phyloP scores from a whole-genome alignment of 176 grass and related monocot genomes.

The Leersia perrieri region DNA sequence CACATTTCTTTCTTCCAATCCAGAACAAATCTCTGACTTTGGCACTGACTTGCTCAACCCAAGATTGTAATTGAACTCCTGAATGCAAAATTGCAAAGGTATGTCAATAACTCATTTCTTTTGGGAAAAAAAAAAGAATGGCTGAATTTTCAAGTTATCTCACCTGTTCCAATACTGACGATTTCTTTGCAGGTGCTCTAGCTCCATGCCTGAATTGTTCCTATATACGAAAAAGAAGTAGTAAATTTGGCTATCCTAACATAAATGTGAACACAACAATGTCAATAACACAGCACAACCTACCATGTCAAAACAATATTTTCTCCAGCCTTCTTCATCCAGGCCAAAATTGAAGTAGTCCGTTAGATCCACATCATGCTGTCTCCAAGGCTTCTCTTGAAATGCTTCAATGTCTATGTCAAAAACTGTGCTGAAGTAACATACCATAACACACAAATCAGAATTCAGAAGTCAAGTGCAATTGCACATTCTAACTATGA shows the following conservation, averaged over 20 bases:
- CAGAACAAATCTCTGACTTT: conserved; percentile 36
- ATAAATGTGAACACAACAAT: background rate
- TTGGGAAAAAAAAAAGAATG: conserved; percentile 20
- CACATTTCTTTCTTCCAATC: conserved; percentile 32
- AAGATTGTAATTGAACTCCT: conserved; percentile 36
- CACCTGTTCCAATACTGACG: conserved; percentile 53
- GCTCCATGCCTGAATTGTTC: conserved; percentile 37
- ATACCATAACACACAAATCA: conserved; percentile 1
- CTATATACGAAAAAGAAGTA: conserved; percentile 32
- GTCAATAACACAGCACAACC: background rate
- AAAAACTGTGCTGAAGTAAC: conserved; percentile 44
- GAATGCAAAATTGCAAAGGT: conserved; percentile 17
- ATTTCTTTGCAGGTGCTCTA: conserved; percentile 32
- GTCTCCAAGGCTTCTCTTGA: conserved; percentile 78
- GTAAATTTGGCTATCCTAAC: background rate
- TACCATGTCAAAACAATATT: conserved; percentile 68
- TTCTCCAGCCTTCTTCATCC: conserved; percentile 86
- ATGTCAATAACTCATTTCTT: conserved; percentile 10
- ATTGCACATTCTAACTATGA: conserved; percentile 1
- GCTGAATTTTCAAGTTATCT: conserved; percentile 28
- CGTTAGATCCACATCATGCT: conserved; percentile 47
- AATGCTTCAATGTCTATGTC: conserved; percentile 65
- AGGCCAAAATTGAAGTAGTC: conserved; percentile 81
- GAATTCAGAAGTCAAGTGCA: conserved; percentile 22
- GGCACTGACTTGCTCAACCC: conserved; percentile 28